A percentile compares a stretch with the other conserved stretches of the same genome.
These are phyloP conservation scores for Nicotiana knightiana DNA, from an alignment of 257 asterid genomes.

Conservation along the genomic window DNA sequence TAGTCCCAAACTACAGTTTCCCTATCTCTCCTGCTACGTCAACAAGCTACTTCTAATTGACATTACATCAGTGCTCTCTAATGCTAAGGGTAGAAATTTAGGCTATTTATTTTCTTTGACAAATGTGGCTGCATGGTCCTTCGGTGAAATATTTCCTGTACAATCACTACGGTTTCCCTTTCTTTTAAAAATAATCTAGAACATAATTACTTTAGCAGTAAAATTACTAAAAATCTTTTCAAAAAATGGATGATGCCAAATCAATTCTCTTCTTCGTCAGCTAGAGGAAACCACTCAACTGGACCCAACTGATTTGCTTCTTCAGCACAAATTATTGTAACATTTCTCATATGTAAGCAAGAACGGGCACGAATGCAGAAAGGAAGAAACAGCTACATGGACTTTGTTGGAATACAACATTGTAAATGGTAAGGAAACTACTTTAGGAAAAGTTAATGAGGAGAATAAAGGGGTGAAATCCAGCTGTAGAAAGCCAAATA, in stretches of 20 bases:
- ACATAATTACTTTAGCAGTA: background rate
- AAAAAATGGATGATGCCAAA: background rate
- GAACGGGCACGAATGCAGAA: background rate
- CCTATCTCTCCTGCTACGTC: too few species aligned
- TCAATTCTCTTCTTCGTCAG: too few species aligned
- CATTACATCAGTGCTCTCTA: too few species aligned
- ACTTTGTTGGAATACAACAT: background rate
- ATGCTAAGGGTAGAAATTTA: too few species aligned
- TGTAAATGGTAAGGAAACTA: background rate
- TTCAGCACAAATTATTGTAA: background rate
- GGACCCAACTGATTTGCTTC: background rate
- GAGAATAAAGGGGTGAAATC: background rate
- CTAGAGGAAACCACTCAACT: background rate
- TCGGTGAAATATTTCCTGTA: too few species aligned
- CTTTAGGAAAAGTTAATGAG: background rate
- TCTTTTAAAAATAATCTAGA: background rate
- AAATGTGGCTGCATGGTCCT: too few species aligned
- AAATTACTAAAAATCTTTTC: background rate
- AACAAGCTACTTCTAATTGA: too few species aligned
- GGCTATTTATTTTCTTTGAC: too few species aligned
- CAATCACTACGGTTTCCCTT: background rate
- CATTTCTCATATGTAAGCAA: background rate
- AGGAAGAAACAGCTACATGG: background rate
- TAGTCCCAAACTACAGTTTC: too few species aligned
- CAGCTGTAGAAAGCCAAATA: background rate